Evolutionary conservation across 208 protist species (phyloP), one percentile per base, ranked within the genome.

Genomic region (Leishmania amazonensis): DNA sequence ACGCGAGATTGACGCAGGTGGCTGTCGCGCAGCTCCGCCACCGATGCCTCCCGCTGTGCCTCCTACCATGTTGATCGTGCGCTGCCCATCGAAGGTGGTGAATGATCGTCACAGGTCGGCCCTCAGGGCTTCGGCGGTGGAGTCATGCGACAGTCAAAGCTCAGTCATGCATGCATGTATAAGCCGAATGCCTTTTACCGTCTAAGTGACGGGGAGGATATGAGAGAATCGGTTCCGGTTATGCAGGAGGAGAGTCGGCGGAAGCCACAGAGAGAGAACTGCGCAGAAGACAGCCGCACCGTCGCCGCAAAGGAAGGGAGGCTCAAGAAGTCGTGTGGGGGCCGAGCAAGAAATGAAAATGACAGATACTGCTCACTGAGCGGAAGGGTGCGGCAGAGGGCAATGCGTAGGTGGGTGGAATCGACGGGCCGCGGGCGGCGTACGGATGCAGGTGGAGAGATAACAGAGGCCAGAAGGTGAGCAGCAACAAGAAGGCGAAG

Each of bases 141-240:
- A n/a, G 60, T n/a, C 76, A 28, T 47, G 62, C n/a, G 35, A 21
- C 58, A 45, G 45, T 42, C 60, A 49, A 42, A 64, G 40, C 60
- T 57, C 76, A 21, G 76, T 73, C 62, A 60, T 73, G 11, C 75
- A 78, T 45, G 53, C 75, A 78, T 13, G 0, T 11, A 76, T 15
- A 45, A 54, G 21, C n/a, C 11, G 24, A 19, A 9, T 38, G 11
- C 19, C 45, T n/a, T n/a, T 31, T 73, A 49, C 0, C 40, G 45
- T 35, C 70, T 74, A 54, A 35, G 45, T 4, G 28, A 54, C 51
- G 9, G 24, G 45, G n/a, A 74, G 28, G 13, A 17, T 42, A 8
- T 11, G 70, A 7, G 24, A 21, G n/a, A 53, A 74, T 35, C 19
- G 13, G 40, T 6, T 6, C 11, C 47, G 28, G 40, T 19, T 51